Percentiles rank a stretch among this genome's conserved stretches.
phyloP scores from a whole-genome alignment of 1,284 basidiomycete genomes.

The Salmacisia buchloeana region DNA sequence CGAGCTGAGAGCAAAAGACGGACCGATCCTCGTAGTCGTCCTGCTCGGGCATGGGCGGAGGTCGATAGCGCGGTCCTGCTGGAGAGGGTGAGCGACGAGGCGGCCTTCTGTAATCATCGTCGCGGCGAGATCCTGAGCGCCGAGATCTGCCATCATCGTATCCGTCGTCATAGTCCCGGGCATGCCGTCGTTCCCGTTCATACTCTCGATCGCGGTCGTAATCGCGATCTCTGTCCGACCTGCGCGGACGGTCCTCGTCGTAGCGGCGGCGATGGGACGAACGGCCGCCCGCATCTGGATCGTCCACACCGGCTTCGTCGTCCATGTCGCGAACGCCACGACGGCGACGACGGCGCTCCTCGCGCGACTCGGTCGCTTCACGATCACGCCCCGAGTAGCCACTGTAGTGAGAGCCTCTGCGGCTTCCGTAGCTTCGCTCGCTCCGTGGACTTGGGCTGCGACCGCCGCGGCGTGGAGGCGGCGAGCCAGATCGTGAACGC shows the following conservation, averaged over 20 bases:
- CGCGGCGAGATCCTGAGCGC: conserved; percentile 9
- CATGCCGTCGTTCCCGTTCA: conserved; percentile 4
- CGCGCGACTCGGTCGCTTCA: not conserved
- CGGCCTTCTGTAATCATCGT: not conserved
- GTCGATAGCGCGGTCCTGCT: not conserved
- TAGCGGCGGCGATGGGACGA: not conserved
- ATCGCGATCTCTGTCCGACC: conserved; percentile 18
- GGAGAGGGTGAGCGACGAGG: conserved; percentile 8
- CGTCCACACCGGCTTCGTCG: not conserved
- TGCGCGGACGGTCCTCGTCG: conserved; percentile 31
- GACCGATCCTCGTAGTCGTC: conserved; percentile 73
- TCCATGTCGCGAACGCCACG: conserved; percentile 2
- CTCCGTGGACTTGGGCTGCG: not conserved
- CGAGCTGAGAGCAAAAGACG: conserved; percentile 95
- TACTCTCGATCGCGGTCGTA: conserved; percentile 23
- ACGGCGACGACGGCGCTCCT: conserved; percentile 2
- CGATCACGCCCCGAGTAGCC: not conserved
- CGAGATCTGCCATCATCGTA: not conserved
- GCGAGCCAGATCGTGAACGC: not conserved
- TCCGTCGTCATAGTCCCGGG: not conserved
- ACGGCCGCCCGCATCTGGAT: not conserved
- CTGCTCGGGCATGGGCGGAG: conserved; percentile 58
- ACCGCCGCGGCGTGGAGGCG: not conserved
- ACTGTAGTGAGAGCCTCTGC: not conserved
- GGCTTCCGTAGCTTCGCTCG: not conserved